A percentile compares a stretch with the other conserved stretches of the same genome.
phyloP scores from a whole-genome alignment of 2,329 filamentous ascomycete genomes.

The Sporothrix variecibatus region DNA sequence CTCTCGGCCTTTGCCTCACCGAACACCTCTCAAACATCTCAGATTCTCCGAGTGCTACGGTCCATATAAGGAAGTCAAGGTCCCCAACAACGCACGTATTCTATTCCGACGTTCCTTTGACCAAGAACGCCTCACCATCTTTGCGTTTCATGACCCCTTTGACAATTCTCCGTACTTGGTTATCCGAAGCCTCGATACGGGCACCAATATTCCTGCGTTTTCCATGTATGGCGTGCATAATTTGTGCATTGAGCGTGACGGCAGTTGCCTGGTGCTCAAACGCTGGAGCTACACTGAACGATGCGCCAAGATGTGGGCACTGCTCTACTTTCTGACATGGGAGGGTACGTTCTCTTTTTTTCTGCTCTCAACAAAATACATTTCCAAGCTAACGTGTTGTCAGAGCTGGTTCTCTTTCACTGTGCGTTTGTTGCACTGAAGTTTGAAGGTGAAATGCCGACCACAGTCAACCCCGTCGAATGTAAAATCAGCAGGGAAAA shows the following conservation, averaged over 20 bases:
- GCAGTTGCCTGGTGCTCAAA: constrained; percentile 52
- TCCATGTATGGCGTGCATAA: constrained; percentile 57
- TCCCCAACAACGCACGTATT: constrained; percentile 52
- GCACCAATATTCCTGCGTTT: constrained; percentile 46
- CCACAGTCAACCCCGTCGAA: constrained; percentile 48
- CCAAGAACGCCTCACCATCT: constrained; percentile 55
- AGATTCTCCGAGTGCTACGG: constrained; percentile 48
- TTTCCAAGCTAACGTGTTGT: constrained; percentile 16
- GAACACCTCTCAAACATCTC: constrained; percentile 51
- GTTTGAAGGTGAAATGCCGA: constrained; percentile 49
- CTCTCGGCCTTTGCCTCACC: constrained; percentile 53
- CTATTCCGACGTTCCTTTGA: constrained; percentile 62
- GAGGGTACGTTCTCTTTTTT: constrained; percentile 49
- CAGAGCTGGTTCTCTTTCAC: constrained; percentile 63
- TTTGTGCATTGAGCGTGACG: constrained; percentile 53
- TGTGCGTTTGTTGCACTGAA: constrained; percentile 61
- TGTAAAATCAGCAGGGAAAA: constrained; percentile 51
- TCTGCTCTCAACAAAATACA: not conserved
- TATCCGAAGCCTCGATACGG: constrained; percentile 46
- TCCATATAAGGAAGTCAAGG: constrained; percentile 48
- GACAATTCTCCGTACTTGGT: constrained; percentile 51
- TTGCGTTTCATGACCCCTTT: constrained; percentile 51
- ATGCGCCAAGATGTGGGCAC: constrained; percentile 55
- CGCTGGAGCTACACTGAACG: constrained; percentile 52
- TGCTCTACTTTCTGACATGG: constrained; percentile 60